A percentile compares a stretch with the other conserved stretches of the same genome.
Evolutionary conservation across 371 early-diverging fungal species (phyloP).

Genomic region (Haplosporangium sp.): DNA sequence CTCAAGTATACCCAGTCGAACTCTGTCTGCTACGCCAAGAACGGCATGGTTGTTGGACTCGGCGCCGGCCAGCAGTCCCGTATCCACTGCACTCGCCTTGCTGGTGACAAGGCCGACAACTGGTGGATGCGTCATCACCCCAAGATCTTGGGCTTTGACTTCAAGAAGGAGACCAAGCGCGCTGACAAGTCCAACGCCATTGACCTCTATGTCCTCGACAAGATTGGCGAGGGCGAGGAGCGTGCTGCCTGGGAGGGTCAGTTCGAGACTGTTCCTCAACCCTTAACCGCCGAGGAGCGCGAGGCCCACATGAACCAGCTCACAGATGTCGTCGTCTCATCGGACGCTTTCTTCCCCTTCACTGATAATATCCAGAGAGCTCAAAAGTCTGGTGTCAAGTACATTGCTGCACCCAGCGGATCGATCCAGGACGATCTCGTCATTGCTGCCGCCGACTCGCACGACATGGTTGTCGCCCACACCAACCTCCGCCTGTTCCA

Average conservation of each 20-base stretch:
- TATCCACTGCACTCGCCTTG: slow-evolving; percentile 97
- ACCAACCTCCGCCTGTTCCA: slow-evolving; percentile 94
- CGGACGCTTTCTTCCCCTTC: slow-evolving; percentile 99
- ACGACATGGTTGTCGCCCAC: slow-evolving; percentile 86
- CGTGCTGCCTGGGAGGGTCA: slow-evolving; percentile 82
- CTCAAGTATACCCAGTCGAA: slow-evolving; percentile 98
- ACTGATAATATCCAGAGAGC: slow-evolving; percentile 95
- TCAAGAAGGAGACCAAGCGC: slow-evolving; percentile 90
- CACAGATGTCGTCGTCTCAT: slow-evolving; percentile 83
- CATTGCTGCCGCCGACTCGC: slow-evolving; percentile 84
- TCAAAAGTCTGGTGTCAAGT: slow-evolving; percentile 85
- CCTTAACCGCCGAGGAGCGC: slow-evolving; percentile 84
- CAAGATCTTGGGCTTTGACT: slow-evolving; percentile 85
- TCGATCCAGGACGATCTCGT: slow-evolving; percentile 90
- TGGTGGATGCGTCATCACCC: slow-evolving; percentile 98
- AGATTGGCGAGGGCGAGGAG: slow-evolving; percentile 86
- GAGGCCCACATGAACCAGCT: slow-evolving; percentile 79
- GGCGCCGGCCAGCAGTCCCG: slow-evolving; percentile 99
- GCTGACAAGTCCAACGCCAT: slow-evolving; percentile 97
- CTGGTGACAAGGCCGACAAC: slow-evolving; percentile 98
- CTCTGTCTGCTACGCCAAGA: slow-evolving; percentile 97
- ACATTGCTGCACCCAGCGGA: slow-evolving; percentile 92
- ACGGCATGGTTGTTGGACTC: slow-evolving; percentile 97
- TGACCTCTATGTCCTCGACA: slow-evolving; percentile 90
- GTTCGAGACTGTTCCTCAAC: slow-evolving; percentile 83